phyloP scores from a whole-genome alignment of 257 asterid species.

The Verbascum thapsus region DNA sequence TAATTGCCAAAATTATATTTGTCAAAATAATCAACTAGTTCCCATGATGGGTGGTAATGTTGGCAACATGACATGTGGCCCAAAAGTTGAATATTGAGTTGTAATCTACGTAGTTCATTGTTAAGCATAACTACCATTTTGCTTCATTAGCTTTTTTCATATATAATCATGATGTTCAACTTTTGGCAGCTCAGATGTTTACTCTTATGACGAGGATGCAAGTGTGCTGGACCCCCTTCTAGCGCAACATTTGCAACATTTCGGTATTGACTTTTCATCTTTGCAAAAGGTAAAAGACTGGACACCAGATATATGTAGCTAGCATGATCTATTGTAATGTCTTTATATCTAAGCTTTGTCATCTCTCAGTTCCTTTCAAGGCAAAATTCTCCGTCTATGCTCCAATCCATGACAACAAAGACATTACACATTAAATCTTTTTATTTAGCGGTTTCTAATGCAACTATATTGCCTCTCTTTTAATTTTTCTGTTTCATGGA shows the following conservation, averaged over 20 bases:
- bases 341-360: not conserved
- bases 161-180: conserved; percentile 57
- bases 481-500: conserved; percentile 18
- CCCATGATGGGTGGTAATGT: conserved; percentile 11
- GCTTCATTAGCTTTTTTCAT: conserved; percentile 37
- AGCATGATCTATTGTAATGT: conserved; percentile 16
- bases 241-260: conserved; percentile 89
- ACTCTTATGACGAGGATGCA: conserved; percentile 93
- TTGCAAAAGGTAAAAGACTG: conserved; percentile 79
- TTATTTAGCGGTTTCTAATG: not conserved
- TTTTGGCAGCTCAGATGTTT: conserved; percentile 99
- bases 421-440: not conserved
- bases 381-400: not conserved
- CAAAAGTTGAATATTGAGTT: not conserved
- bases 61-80: conserved; percentile 1
- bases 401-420: not conserved
- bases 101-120: not conserved
- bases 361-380: not conserved
- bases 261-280: conserved; percentile 96
- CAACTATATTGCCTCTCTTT: not conserved
- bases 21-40: not conserved
- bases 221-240: conserved; percentile 91
- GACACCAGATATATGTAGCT: conserved; percentile 28
- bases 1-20: not conserved
- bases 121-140: conserved; percentile 16